These are phyloP conservation scores for Chenopodium album DNA, from an alignment of 148 eudicot species.

Conservation along the genomic window DNA sequence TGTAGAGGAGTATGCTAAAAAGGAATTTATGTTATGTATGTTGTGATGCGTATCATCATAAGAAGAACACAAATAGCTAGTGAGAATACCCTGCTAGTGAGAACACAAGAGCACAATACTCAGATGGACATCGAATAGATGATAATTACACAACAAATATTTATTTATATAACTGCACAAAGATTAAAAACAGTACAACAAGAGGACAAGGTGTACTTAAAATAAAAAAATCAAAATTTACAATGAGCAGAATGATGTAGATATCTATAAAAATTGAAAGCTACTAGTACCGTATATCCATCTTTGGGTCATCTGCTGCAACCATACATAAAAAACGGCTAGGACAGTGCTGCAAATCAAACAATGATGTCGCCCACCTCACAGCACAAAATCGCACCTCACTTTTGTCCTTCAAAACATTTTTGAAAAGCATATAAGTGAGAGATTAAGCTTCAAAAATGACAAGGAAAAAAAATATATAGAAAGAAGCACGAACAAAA, in stretches of 20 bases:
- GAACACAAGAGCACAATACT: too few relatives aligned
- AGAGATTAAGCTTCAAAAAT: constrained; percentile 1
- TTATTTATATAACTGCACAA: too few relatives aligned
- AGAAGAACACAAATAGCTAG: background rate
- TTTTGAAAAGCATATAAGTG: constrained; percentile 5
- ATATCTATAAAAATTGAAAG: constrained; percentile 17
- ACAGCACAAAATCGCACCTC: constrained; percentile 98
- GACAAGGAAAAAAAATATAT: background rate
- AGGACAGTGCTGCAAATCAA: constrained; percentile 80
- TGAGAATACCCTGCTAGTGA: background rate
- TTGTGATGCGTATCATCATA: background rate
- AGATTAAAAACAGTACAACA: too few relatives aligned
- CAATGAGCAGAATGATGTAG: background rate
- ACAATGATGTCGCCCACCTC: constrained; percentile 94
- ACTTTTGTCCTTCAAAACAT: constrained; percentile 58
- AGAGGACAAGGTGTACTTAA: too few relatives aligned
- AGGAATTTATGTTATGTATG: background rate
- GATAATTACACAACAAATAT: too few relatives aligned
- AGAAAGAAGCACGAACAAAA: constrained; percentile 9
- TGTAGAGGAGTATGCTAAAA: too few relatives aligned
- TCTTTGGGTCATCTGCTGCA: constrained; percentile 81
- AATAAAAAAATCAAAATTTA: too few relatives aligned
- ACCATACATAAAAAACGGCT: constrained; percentile 95
- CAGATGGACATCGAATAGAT: too few relatives aligned
- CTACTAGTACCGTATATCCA: constrained; percentile 76